Percentiles rank a stretch among this genome's conserved stretches.
Evolutionary conservation across 768 basidiomycete genomes (phyloP).

Genomic region (Austroboletus eburneus): DNA sequence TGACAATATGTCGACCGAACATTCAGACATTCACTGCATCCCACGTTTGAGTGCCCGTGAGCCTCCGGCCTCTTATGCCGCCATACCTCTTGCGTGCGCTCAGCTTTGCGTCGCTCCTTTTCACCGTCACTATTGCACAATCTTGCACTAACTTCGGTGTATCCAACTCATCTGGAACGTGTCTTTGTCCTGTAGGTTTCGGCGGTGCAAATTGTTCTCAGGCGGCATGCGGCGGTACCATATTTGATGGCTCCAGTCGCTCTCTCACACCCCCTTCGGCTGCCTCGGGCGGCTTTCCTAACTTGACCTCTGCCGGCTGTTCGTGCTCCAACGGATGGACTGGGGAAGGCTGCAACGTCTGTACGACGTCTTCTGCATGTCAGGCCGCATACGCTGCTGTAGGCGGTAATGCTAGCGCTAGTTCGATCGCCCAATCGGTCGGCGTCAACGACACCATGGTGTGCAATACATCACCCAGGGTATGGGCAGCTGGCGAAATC

Average conservation of each 20-base stretch:
- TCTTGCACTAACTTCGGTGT: conserved; percentile 26
- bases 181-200: conserved; percentile 80
- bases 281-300: conserved; percentile 45
- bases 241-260: conserved; percentile 68
- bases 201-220: conserved; percentile 66
- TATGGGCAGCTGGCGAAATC: conserved; percentile 79
- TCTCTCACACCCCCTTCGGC: conserved; percentile 42
- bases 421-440: conserved; percentile 19
- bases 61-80: background rate
- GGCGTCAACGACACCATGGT: conserved; percentile 61
- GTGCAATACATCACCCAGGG: conserved; percentile 65
- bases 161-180: conserved; percentile 32
- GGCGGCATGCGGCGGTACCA: conserved; percentile 75
- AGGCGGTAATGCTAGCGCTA: conserved; percentile 31
- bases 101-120: conserved; percentile 6
- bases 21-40: background rate
- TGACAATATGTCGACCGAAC: no score
- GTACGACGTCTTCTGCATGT: conserved; percentile 63
- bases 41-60: background rate
- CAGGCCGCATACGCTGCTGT: conserved; percentile 52
- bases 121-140: conserved; percentile 17
- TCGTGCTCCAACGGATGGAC: conserved; percentile 72
- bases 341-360: conserved; percentile 79
- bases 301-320: conserved; percentile 66
- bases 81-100: conserved; percentile 7